Evolutionary conservation across 805 yeast species (phyloP), one percentile per base, ranked within the genome.

Genomic region (Candida endomychidarum): DNA sequence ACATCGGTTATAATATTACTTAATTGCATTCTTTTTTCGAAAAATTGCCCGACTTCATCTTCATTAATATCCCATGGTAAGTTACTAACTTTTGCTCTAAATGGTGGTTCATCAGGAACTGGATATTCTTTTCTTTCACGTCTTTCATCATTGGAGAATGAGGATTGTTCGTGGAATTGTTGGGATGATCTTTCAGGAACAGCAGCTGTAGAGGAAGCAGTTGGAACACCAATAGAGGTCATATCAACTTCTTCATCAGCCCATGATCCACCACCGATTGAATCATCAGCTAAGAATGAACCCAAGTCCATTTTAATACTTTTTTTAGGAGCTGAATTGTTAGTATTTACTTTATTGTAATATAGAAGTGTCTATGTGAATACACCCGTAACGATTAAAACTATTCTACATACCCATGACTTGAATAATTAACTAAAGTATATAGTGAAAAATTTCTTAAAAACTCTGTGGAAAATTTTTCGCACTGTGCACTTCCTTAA

Each of bases 81-180:
- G 67, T 90, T 89, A 58, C 79, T 78, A 50, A 91, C 74, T 60
- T 87, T 80, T n/a, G 96, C 97, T 55, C 86, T 83, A 74, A 65
- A 93, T 40, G 99, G 99, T 14, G 97, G 89, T 38, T 68, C 75
- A 53, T 88, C 91, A 33, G 99, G 99, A 45, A 93, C 74, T 30
- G 96, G 96, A 52, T 68, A 84, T 58, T 83, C 90, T 47, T 70
- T 73, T 64, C 86, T 77, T 47, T 76, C 78, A 49, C 68, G 67
- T 49, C 69, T 63, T 31, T 52, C 60, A 35, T 67, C 52, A 15
- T 10, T 15, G 3, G 28, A 9, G 11, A 56, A 36, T 40, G 47
- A 35, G 4, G 31, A 26, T 10, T 14, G 28, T 22, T 46, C 54
- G 8, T 37, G 40, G 5, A 18, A 10, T 21, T 5, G 17, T 15